phyloP scores from a whole-genome alignment of 768 basidiomycete species.

The Boletus tylopilopsis region DNA sequence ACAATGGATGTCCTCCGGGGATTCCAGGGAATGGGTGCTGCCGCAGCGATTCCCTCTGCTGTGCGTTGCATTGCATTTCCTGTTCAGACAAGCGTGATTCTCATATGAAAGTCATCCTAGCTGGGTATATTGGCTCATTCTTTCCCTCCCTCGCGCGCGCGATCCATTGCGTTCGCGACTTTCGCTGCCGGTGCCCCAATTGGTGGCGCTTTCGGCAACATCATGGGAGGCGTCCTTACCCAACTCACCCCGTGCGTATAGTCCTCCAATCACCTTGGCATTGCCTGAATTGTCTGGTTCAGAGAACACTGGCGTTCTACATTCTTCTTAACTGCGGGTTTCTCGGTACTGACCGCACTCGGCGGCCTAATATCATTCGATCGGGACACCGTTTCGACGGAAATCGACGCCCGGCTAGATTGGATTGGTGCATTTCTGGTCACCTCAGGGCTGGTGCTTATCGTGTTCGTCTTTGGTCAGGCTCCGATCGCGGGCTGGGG shows the following conservation, averaged over 20 bases:
- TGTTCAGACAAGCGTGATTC: neutral
- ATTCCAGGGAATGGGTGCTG: constrained; percentile 75
- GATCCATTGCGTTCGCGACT: constrained; percentile 76
- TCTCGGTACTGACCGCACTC: constrained; percentile 50
- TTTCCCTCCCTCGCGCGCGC: constrained; percentile 64
- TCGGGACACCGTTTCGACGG: constrained; percentile 41
- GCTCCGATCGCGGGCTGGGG: constrained; percentile 64
- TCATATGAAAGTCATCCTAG: constrained; percentile 30
- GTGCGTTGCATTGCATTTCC: constrained; percentile 36
- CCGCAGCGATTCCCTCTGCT: constrained; percentile 70
- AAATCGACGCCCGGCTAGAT: constrained; percentile 53
- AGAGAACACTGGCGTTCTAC: constrained; percentile 61
- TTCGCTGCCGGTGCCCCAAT: constrained; percentile 85
- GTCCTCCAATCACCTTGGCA: neutral
- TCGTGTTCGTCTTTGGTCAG: constrained; percentile 72
- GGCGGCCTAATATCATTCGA: constrained; percentile 61
- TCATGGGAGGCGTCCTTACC: constrained; percentile 70
- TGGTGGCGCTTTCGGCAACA: constrained; percentile 67
- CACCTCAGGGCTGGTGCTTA: constrained; percentile 62
- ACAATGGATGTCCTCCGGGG: constrained; percentile 70
- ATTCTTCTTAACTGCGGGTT: constrained; percentile 57
- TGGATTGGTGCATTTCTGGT: constrained; percentile 72
- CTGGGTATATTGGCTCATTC: constrained; percentile 79
- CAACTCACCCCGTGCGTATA: constrained; percentile 41
- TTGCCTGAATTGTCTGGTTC: neutral